Evolutionary conservation across 768 basidiomycete species (phyloP).

Genomic region (Kwoniella sp.): DNA sequence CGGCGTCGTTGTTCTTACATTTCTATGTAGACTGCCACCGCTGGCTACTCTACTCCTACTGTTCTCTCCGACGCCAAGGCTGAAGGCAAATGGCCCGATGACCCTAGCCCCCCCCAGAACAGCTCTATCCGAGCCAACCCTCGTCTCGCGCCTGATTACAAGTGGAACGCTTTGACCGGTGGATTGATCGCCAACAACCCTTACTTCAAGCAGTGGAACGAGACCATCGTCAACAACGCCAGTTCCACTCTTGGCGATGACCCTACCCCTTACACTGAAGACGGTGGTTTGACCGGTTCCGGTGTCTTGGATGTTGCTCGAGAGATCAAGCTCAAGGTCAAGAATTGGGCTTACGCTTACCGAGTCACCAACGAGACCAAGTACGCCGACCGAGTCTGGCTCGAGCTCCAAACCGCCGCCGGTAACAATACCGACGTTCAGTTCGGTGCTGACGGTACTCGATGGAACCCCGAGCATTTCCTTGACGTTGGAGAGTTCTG

Average conservation of each 20-base stretch:
- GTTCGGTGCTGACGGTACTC: conserved; percentile 68
- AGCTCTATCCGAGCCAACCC: conserved; percentile 79
- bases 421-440: conserved; percentile 64
- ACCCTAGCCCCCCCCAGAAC: conserved; percentile 70
- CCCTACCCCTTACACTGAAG: conserved; percentile 70
- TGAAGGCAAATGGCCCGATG: conserved; percentile 72
- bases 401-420: conserved; percentile 76
- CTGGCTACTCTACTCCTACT: conserved; percentile 59
- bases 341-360: conserved; percentile 88
- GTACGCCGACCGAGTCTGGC: conserved; percentile 84
- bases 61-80: conserved; percentile 51
- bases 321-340: conserved; percentile 84
- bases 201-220: conserved; percentile 86
- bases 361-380: conserved; percentile 87
- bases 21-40: conserved; percentile 60
- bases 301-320: conserved; percentile 91
- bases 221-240: conserved; percentile 86
- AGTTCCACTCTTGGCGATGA: conserved; percentile 60
- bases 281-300: conserved; percentile 67
- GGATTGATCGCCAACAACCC: conserved; percentile 75
- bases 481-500: conserved; percentile 81
- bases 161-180: conserved; percentile 77
- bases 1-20: neutral
- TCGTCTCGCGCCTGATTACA: conserved; percentile 84
- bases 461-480: conserved; percentile 90